A percentile compares a stretch with the other conserved stretches of the same genome.
Conservation (phyloP, 495 filamentous ascomycete species). For the Annulohypoxylon stygium region DNA sequence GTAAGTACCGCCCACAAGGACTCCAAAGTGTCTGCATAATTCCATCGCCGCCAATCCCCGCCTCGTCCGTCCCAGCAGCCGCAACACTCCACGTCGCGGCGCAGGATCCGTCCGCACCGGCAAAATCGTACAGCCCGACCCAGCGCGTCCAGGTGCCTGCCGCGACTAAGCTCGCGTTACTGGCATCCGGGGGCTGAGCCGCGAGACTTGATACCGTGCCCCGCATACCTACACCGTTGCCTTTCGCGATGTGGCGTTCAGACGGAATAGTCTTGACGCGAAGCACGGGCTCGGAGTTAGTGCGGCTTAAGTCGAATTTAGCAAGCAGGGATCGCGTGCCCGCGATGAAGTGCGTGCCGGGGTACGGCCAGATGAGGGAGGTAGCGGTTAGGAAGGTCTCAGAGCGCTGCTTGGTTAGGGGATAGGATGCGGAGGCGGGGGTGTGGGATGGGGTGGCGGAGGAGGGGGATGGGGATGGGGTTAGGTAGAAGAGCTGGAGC, state of each 20-base stretch:
- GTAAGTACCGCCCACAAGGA: conserved; percentile 86
- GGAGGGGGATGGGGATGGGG: conserved; percentile 42
- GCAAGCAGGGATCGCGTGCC: conserved; percentile 80
- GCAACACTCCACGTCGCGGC: conserved; percentile 74
- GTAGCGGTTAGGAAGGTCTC: conserved; percentile 83
- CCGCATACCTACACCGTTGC: conserved; percentile 82
- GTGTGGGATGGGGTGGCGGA: conserved; percentile 50
- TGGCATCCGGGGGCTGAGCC: conserved; percentile 49
- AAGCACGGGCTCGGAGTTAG: conserved; percentile 69
- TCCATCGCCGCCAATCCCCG: conserved; percentile 70
- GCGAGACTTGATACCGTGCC: conserved; percentile 80
- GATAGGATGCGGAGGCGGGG: conserved; percentile 72
- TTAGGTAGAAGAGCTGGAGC: conserved; percentile 72
- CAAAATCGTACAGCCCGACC: conserved; percentile 80
- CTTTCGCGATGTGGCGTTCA: conserved; percentile 76
- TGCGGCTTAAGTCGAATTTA: conserved; percentile 80
- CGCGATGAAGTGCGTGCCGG: conserved; percentile 74
- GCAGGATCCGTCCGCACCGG: conserved; percentile 70
- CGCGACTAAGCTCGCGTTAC: conserved; percentile 70
- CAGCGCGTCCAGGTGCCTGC: conserved; percentile 85
- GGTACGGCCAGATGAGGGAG: conserved; percentile 75
- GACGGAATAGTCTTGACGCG: conserved; percentile 79
- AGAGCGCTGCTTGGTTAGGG: conserved; percentile 77
- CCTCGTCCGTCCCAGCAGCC: conserved; percentile 53
- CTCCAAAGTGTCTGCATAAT: conserved; percentile 85